Base-by-base conservation (phyloP, 345 rosid species). In the Trapa incisa region DNA sequence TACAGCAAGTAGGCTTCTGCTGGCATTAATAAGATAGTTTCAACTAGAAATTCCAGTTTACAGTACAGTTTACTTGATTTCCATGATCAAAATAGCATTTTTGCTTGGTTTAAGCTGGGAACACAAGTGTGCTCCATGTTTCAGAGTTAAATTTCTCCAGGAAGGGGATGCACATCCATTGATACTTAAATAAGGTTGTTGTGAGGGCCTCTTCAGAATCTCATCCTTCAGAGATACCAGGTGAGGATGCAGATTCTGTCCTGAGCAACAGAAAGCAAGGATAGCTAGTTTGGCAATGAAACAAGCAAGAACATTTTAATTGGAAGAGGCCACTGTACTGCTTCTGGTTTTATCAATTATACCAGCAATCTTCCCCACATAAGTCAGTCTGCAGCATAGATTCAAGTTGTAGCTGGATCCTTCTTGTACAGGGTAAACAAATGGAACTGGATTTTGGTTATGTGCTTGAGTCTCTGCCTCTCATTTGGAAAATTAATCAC, bases 141-240 rank as follows among this genome's bases (percentile, higher is more conserved):
- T n/a, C 3, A 54, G 10, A 3, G 35, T 22, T 54, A 5, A 1
- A 22, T n/a, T 22, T 54, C 60, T n/a, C 22, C 29, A 4, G 6
- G 0, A 53, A 33, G 9, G 29, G 29, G 29, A 22, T 22, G 29
- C 29, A 53, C 58, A 17, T 53, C 58, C 58, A n/a, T 33, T 22
- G 29, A 22, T 22, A 22, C 29, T 22, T 22, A 22, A 41, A 41
- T 41, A 4, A 41, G 43, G 43, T 8, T 41, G 43, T 41, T 41
- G 6, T 41, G 43, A 41, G 43, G 43, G 43, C 7, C 43, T 41
- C 43, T 8, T 1, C 78, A 48, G 84, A 79, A 58, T 72, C 85
- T 60, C 81, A 79, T 50, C 80, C 82, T 72, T 61, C 85, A 47
- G 68, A 69, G 68, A 29, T 71, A 36, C 65, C 76, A 0, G 52